Percentiles rank a stretch among this genome's conserved stretches.
Conservation (phyloP, 2,329 filamentous ascomycete genomes). For the Fusarium secorum region DNA sequence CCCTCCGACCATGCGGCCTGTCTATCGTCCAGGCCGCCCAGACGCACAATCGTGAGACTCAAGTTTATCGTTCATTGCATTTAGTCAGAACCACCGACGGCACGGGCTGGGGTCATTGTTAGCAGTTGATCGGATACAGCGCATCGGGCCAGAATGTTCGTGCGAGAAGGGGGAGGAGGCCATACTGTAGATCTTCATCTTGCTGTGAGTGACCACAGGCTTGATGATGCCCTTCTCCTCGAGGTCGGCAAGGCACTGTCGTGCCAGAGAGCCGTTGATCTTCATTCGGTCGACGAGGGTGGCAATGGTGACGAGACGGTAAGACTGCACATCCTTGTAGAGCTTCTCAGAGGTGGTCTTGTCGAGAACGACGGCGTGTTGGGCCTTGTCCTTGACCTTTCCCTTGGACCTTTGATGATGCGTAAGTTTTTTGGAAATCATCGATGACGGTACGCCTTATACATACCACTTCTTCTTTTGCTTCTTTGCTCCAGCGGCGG, state of each 20-base stretch:
- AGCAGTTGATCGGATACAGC: constrained; percentile 34
- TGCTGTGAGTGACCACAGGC: constrained; percentile 95
- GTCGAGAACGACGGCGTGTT: constrained; percentile 99
- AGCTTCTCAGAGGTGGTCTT: constrained; percentile 98
- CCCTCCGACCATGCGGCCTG: constrained; percentile 47
- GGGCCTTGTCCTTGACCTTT: constrained; percentile 99
- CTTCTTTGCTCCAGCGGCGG: constrained; percentile 59
- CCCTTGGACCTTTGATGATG: constrained; percentile 50
- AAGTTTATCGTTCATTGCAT: constrained; percentile 45
- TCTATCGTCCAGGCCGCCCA: constrained; percentile 49
- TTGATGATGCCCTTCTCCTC: constrained; percentile 99
- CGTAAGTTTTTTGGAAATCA: constrained; percentile 31
- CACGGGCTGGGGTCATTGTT: constrained; percentile 60
- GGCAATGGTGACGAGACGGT: constrained; percentile 98
- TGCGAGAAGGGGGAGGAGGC: constrained; percentile 32
- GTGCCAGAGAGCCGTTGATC: constrained; percentile 98
- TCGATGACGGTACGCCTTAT: constrained; percentile 20
- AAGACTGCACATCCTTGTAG: constrained; percentile 99
- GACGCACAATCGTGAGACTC: constrained; percentile 51
- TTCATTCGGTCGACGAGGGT: constrained; percentile 99
- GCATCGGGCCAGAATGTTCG: not conserved
- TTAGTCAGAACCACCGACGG: constrained; percentile 61
- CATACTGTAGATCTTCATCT: constrained; percentile 97
- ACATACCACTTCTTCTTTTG: constrained; percentile 60
- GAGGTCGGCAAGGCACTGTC: constrained; percentile 86